Evolutionary conservation across 2,329 filamentous ascomycete species (phyloP).

Genomic region (Beauveria sp.): DNA sequence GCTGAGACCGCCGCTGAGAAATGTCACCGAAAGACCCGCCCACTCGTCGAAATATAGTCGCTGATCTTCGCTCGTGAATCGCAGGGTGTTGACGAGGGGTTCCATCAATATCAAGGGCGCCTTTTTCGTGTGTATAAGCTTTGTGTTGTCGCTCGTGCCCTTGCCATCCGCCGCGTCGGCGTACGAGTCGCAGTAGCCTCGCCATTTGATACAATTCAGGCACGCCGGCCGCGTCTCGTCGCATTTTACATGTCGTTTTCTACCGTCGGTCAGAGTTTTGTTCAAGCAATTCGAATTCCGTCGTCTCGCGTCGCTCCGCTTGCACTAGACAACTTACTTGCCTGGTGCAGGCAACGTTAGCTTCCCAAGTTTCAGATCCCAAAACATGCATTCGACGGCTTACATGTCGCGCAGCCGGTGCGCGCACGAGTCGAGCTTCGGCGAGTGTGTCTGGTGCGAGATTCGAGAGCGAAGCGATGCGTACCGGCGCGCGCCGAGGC

Average conservation of each 20-base stretch:
- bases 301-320: not conserved
- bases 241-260: constrained; percentile 36
- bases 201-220: constrained; percentile 34
- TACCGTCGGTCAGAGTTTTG: constrained; percentile 11
- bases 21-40: constrained; percentile 26
- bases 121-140: constrained; percentile 25
- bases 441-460: constrained; percentile 29
- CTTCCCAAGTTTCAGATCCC: not conserved
- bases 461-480: constrained; percentile 31
- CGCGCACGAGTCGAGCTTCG: constrained; percentile 31
- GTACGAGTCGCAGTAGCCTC: constrained; percentile 32
- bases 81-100: constrained; percentile 25
- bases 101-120: constrained; percentile 24
- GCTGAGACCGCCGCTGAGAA: constrained; percentile 28
- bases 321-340: constrained; percentile 13
- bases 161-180: constrained; percentile 15
- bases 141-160: constrained; percentile 15
- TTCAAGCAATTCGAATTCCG: not conserved
- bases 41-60: constrained; percentile 31
- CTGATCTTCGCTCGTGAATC: constrained; percentile 28
- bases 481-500: constrained; percentile 21
- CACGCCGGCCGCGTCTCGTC: constrained; percentile 34
- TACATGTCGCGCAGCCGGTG: constrained; percentile 31
- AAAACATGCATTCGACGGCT: not conserved
- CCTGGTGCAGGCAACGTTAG: constrained; percentile 7